Base-by-base conservation (phyloP, 345 rosid genomes). In the Chamaenerion angustifolium region DNA sequence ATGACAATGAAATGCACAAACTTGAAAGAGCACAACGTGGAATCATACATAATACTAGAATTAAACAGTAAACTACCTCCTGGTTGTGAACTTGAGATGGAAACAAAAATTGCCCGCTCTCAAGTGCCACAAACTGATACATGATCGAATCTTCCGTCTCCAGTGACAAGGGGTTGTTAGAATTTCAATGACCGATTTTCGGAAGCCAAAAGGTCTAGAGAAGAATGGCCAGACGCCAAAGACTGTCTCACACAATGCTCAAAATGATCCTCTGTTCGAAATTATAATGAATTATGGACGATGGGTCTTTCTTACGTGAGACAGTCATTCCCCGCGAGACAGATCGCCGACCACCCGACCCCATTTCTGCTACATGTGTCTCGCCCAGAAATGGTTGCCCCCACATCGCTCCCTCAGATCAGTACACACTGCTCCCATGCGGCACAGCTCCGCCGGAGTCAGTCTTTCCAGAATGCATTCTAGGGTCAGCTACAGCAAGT, bases 21-120 rank as follows among this genome's bases (percentile, higher is more conserved):
- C n/a, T n/a, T n/a, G n/a, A n/a, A 43, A 15, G n/a, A n/a, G n/a
- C n/a, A n/a, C n/a, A n/a, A n/a, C n/a, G n/a, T n/a, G n/a, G n/a
- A n/a, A n/a, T n/a, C n/a, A n/a, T n/a, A n/a, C n/a, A n/a, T n/a
- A n/a, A n/a, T n/a, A n/a, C n/a, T n/a, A n/a, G n/a, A n/a, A n/a
- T n/a, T n/a, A n/a, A n/a, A n/a, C n/a, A n/a, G n/a, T n/a, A n/a
- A n/a, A n/a, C n/a, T n/a, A 90, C 98, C 96, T 86, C 96, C 0
- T 95, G 76, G 45, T 90, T 90, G 52, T 73, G 86, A 64, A 86
- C 93, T 53, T 90, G 98, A 61, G 85, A 94, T 5, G 96, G 96
- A 61, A 86, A 86, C 83, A 83, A 69, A 50, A 81, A 77, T 66
- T 71, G 67, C 56, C 98, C 98, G 42, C 56, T 80, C 57, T 90